A percentile compares a stretch with the other conserved stretches of the same genome.
Conservation (phyloP, 2,329 filamentous ascomycete species). For the Didymella pomorum region DNA sequence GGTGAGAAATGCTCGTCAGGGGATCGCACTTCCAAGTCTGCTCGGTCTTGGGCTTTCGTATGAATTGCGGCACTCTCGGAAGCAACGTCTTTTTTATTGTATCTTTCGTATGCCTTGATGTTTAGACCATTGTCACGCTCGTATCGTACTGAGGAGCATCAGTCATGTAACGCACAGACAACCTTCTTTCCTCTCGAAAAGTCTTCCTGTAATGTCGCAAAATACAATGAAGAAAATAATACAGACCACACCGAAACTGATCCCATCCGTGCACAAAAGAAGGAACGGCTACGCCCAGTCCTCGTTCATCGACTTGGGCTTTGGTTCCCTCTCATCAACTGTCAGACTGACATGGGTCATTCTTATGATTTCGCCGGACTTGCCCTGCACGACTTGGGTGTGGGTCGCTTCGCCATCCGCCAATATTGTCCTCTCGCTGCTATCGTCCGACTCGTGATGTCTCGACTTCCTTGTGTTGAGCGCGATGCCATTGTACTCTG, state of each 20-base stretch:
- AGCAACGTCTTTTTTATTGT: neutral
- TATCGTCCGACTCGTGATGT: constrained; percentile 15
- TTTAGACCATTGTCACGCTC: neutral
- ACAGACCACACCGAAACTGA: neutral
- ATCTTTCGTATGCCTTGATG: neutral
- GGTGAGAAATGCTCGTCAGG: neutral
- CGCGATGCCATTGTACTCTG: neutral
- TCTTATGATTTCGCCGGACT: constrained; percentile 10
- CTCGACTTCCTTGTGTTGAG: constrained; percentile 3
- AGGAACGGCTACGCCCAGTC: constrained; percentile 3
- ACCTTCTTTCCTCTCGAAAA: neutral
- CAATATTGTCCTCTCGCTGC: constrained; percentile 19
- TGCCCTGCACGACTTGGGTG: neutral
- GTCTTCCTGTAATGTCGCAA: neutral
- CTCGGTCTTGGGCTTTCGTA: neutral
- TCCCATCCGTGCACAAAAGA: neutral
- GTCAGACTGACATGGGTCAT: constrained; percentile 18
- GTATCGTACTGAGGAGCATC: neutral
- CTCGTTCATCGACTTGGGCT: neutral
- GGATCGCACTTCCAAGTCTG: neutral
- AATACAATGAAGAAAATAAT: neutral
- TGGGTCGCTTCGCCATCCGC: neutral
- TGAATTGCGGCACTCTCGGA: too few relatives aligned
- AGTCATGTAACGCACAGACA: neutral
- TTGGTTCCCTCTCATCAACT: neutral